A percentile compares a stretch with the other conserved stretches of the same genome.
These are phyloP conservation scores for Candida sp. DNA, from an alignment of 1,139 yeast genomes.

Conservation along the genomic window DNA sequence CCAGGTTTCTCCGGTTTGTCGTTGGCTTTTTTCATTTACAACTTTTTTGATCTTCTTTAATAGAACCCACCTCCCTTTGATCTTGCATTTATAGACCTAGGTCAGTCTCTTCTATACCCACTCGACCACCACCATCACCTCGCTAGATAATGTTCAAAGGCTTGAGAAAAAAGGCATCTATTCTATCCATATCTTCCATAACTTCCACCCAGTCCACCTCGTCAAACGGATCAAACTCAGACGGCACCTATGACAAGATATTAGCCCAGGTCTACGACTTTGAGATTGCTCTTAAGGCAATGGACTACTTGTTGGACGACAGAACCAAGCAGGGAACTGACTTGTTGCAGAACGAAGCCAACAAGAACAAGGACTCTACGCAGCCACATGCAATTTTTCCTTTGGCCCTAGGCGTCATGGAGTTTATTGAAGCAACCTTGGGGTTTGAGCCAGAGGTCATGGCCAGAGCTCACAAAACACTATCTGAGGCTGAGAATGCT, in stretches of 20 bases:
- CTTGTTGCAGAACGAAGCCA: slow-evolving; percentile 50
- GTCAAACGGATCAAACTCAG: slow-evolving; percentile 12
- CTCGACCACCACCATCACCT: background rate
- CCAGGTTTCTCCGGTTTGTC: background rate
- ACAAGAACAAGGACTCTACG: slow-evolving; percentile 23
- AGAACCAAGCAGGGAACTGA: slow-evolving; percentile 73
- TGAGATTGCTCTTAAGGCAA: slow-evolving; percentile 83
- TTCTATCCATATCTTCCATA: slow-evolving; percentile 34
- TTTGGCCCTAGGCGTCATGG: slow-evolving; percentile 86
- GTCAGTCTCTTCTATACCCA: background rate
- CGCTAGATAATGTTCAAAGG: slow-evolving; percentile 41
- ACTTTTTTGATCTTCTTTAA: background rate
- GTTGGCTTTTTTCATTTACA: background rate
- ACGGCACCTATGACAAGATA: slow-evolving; percentile 29
- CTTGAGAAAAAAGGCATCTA: slow-evolving; percentile 45
- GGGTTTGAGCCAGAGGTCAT: slow-evolving; percentile 93
- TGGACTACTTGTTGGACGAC: slow-evolving; percentile 92
- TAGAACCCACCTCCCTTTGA: background rate
- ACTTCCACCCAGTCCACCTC: slow-evolving; percentile 23
- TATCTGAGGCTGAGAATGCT: slow-evolving; percentile 73
- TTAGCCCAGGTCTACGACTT: slow-evolving; percentile 53
- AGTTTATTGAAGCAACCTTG: slow-evolving; percentile 88
- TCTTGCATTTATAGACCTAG: background rate
- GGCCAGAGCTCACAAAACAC: slow-evolving; percentile 73
- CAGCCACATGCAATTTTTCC: slow-evolving; percentile 67